A percentile compares a stretch with the other conserved stretches of the same genome.
Conservation (phyloP, 2,329 filamentous ascomycete genomes). For the Ciborinia camelliae region DNA sequence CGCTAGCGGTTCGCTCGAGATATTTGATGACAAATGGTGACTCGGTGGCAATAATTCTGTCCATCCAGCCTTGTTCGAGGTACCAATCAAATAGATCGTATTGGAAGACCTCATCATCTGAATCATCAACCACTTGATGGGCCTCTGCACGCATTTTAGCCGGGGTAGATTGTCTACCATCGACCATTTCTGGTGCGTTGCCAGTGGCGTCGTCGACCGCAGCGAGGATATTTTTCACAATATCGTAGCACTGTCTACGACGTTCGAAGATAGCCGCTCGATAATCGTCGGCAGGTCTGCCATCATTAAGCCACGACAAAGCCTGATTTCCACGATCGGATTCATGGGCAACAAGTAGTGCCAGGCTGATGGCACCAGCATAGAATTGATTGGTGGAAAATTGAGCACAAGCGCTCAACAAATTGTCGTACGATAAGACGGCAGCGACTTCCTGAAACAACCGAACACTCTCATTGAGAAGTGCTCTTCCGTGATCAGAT, state of each 20-base stretch:
- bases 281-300: slow-evolving; percentile 66
- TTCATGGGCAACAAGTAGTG: slow-evolving; percentile 76
- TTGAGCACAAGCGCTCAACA: slow-evolving; percentile 72
- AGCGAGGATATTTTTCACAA: slow-evolving; percentile 80
- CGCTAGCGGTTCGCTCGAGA: slow-evolving; percentile 69
- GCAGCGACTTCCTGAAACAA: slow-evolving; percentile 87
- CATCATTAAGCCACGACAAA: slow-evolving; percentile 82
- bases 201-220: slow-evolving; percentile 71
- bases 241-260: slow-evolving; percentile 75
- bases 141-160: slow-evolving; percentile 81
- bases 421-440: slow-evolving; percentile 74
- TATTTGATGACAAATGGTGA: slow-evolving; percentile 86
- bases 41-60: slow-evolving; percentile 79
- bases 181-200: slow-evolving; percentile 67
- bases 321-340: slow-evolving; percentile 85
- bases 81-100: slow-evolving; percentile 99
- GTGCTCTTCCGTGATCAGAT: slow-evolving; percentile 69
- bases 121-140: slow-evolving; percentile 83
- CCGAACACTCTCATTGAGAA: slow-evolving; percentile 84
- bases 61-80: slow-evolving; percentile 75
- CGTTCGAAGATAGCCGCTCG: slow-evolving; percentile 57
- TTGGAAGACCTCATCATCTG: slow-evolving; percentile 90
- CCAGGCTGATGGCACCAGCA: slow-evolving; percentile 86
- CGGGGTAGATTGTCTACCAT: slow-evolving; percentile 73
- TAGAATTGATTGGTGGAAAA: slow-evolving; percentile 85